These are phyloP conservation scores for Lentinula novae-zelandiae DNA, from an alignment of 1,284 basidiomycete genomes.

Conservation along the genomic window DNA sequence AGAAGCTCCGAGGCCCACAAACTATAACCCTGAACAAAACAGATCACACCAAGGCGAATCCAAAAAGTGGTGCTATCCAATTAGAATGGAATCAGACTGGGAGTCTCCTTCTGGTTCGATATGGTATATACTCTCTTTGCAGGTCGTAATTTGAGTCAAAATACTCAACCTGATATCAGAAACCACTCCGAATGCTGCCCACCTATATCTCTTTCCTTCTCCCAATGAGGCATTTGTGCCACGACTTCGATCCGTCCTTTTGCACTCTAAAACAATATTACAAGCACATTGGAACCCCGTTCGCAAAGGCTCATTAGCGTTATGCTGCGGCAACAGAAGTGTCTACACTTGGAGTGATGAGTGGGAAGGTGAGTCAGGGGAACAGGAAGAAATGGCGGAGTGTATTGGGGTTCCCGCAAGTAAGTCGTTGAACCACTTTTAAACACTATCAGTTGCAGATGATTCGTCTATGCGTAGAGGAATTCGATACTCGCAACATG, in stretches of 20 bases:
- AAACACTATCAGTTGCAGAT: not conserved
- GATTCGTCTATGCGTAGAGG: conserved; percentile 35
- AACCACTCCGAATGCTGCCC: conserved; percentile 52
- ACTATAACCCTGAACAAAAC: conserved; percentile 43
- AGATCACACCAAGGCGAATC: conserved; percentile 56
- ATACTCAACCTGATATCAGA: conserved; percentile 34
- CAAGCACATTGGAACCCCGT: conserved; percentile 77
- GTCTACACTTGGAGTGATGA: conserved; percentile 83
- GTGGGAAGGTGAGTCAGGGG: conserved; percentile 56
- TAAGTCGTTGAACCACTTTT: conserved; percentile 32
- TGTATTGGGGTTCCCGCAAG: conserved; percentile 78
- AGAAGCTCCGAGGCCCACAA: conserved; percentile 56
- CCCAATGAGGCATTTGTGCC: conserved; percentile 51
- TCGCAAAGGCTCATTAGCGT: conserved; percentile 59
- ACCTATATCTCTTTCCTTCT: conserved; percentile 62
- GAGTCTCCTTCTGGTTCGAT: conserved; percentile 66
- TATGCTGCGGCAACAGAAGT: conserved; percentile 67
- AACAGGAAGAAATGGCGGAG: conserved; percentile 71
- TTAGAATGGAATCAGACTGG: conserved; percentile 79
- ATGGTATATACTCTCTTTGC: conserved; percentile 38
- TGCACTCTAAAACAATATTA: conserved; percentile 57
- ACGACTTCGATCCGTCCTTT: conserved; percentile 58
- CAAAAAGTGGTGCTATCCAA: conserved; percentile 63
- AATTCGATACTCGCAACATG: conserved; percentile 62
- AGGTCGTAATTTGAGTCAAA: not conserved